A percentile compares a stretch with the other conserved stretches of the same genome.
phyloP scores from a whole-genome alignment of 1,284 basidiomycete genomes.

The Farysia itapuensis region DNA sequence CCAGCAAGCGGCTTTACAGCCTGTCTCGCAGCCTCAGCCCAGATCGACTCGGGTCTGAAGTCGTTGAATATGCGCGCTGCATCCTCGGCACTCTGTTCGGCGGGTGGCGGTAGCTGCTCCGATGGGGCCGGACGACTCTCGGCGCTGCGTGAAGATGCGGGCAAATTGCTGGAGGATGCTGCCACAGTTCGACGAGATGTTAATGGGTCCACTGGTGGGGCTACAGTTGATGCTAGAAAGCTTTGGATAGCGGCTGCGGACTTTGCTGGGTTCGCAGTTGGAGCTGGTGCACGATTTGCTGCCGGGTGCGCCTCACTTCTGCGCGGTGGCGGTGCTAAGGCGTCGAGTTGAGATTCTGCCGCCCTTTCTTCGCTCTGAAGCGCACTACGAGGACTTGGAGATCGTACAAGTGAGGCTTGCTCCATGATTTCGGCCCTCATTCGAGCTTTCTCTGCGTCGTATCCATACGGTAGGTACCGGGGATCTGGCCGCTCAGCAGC shows the following conservation, averaged over 20 bases:
- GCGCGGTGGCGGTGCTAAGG: constrained; percentile 26
- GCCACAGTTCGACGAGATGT: constrained; percentile 19
- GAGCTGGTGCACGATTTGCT: neutral
- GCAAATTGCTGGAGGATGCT: constrained; percentile 8
- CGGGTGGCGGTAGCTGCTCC: neutral
- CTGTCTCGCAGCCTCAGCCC: constrained; percentile 36
- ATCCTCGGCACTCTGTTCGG: constrained; percentile 22
- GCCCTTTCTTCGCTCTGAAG: neutral
- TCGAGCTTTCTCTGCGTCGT: constrained; percentile 29
- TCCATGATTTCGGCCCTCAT: constrained; percentile 35
- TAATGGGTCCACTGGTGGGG: constrained; percentile 17
- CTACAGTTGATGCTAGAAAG: constrained; percentile 30
- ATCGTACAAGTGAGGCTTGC: constrained; percentile 29
- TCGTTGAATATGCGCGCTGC: constrained; percentile 20
- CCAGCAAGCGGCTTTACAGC: constrained; percentile 18
- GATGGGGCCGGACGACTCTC: neutral
- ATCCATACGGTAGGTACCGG: constrained; percentile 27
- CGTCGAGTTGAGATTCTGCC: constrained; percentile 16
- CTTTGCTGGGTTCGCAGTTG: neutral
- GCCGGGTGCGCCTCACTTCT: constrained; percentile 26
- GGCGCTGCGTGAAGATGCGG: neutral
- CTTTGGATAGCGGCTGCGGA: constrained; percentile 7
- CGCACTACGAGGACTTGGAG: constrained; percentile 15
- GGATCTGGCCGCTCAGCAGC: constrained; percentile 11
- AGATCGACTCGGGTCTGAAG: constrained; percentile 33